Conservation (phyloP, 139 green algal species). For the Zygnema circumcarinatum region DNA sequence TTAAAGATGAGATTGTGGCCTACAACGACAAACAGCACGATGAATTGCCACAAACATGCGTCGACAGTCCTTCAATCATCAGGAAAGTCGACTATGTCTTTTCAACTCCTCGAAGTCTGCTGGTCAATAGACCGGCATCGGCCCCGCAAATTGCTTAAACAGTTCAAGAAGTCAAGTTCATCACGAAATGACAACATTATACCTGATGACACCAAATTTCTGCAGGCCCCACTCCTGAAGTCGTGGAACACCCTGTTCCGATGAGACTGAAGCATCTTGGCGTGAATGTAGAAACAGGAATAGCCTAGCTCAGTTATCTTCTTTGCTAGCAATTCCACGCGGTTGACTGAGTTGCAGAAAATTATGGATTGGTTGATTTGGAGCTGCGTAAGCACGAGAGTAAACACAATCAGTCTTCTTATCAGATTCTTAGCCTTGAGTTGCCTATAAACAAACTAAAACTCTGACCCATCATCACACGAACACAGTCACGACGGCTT, state of each 20-base stretch:
- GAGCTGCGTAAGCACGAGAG: conserved; percentile 63
- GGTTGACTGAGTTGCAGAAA: conserved; percentile 99
- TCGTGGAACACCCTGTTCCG: conserved; percentile 99
- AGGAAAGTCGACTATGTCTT: too few relatives aligned
- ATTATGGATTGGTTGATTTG: conserved; percentile 99
- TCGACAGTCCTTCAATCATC: too few relatives aligned
- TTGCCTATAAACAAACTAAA: too few relatives aligned
- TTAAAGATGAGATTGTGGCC: neutral
- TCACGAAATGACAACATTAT: too few relatives aligned
- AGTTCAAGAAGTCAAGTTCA: too few relatives aligned
- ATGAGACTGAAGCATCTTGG: conserved; percentile 99
- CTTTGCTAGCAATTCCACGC: conserved; percentile 98
- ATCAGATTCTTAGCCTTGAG: too few relatives aligned
- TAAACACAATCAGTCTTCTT: neutral
- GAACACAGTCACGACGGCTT: too few relatives aligned
- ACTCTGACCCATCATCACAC: too few relatives aligned
- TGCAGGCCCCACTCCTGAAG: conserved; percentile 96
- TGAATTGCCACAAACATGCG: neutral
- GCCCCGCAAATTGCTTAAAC: too few relatives aligned
- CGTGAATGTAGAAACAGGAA: conserved; percentile 99
- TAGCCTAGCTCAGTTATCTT: conserved; percentile 99
- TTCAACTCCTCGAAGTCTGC: too few relatives aligned
- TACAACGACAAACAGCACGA: neutral
- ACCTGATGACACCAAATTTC: conserved; percentile 97
- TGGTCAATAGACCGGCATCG: too few relatives aligned